Conservation (phyloP, 306 rosid species). For the Senna tora region DNA sequence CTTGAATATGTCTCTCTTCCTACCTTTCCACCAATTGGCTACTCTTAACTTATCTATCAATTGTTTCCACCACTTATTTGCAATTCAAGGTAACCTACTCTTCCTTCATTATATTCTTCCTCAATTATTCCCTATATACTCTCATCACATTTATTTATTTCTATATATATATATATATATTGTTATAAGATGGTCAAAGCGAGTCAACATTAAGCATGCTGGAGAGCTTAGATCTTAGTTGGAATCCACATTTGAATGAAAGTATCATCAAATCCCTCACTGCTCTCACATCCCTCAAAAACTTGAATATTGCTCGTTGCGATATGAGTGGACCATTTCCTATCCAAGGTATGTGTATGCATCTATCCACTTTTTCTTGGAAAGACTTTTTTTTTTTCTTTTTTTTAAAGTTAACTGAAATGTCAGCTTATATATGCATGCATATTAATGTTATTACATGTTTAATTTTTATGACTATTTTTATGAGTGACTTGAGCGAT, state of each 20-base stretch:
- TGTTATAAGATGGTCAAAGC: conserved; percentile 10
- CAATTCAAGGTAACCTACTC: neutral
- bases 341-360: neutral
- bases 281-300: neutral
- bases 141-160: too few species aligned
- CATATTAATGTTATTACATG: too few species aligned
- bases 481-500: too few species aligned
- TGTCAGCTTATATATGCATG: too few species aligned
- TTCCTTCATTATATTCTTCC: too few species aligned
- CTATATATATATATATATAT: too few species aligned
- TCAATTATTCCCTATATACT: too few species aligned
- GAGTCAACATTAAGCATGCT: neutral
- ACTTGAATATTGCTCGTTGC: neutral
- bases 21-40: neutral
- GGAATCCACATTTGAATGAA: neutral
- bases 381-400: too few species aligned
- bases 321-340: neutral
- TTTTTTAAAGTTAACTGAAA: too few species aligned
- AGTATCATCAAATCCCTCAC: neutral
- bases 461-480: too few species aligned
- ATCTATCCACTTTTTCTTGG: too few species aligned
- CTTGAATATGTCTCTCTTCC: neutral
- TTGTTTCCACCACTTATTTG: neutral
- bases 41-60: neutral
- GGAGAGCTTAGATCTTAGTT: neutral